phyloP scores from a whole-genome alignment of 306 rosid species.

The Vigna nakashimae region DNA sequence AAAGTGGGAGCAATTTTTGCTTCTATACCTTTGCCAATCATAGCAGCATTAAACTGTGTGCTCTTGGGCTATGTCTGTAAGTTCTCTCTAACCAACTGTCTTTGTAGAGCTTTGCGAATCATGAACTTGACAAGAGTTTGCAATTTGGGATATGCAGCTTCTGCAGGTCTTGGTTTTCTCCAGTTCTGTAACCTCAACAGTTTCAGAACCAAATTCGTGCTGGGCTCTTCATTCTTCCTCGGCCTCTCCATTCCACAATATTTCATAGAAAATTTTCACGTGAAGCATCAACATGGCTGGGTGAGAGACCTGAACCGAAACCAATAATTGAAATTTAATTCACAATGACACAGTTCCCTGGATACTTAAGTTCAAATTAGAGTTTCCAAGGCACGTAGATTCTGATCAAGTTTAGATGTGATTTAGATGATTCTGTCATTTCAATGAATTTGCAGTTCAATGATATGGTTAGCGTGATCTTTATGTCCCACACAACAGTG shows the following conservation, averaged over 20 bases:
- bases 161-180: conserved; percentile 85
- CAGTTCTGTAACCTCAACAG: conserved; percentile 88
- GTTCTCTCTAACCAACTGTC: conserved; percentile 35
- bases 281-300: conserved; percentile 63
- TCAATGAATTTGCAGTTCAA: conserved; percentile 52
- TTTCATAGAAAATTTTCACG: conserved; percentile 71
- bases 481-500: conserved; percentile 78
- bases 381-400: neutral
- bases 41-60: conserved; percentile 79
- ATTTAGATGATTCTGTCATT: neutral
- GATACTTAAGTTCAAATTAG: neutral
- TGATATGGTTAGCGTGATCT: conserved; percentile 59
- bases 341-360: neutral
- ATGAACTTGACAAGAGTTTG: conserved; percentile 13
- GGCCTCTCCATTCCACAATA: conserved; percentile 87
- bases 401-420: neutral
- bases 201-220: conserved; percentile 76
- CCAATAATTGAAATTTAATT: neutral
- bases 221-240: conserved; percentile 82
- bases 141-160: conserved; percentile 57
- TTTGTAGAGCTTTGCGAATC: neutral
- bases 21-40: conserved; percentile 78
- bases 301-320: conserved; percentile 53
- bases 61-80: conserved; percentile 80
- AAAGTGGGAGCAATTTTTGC: conserved; percentile 83